Conservation (phyloP, 768 basidiomycete species). For the Plicaturopsis crispa region DNA sequence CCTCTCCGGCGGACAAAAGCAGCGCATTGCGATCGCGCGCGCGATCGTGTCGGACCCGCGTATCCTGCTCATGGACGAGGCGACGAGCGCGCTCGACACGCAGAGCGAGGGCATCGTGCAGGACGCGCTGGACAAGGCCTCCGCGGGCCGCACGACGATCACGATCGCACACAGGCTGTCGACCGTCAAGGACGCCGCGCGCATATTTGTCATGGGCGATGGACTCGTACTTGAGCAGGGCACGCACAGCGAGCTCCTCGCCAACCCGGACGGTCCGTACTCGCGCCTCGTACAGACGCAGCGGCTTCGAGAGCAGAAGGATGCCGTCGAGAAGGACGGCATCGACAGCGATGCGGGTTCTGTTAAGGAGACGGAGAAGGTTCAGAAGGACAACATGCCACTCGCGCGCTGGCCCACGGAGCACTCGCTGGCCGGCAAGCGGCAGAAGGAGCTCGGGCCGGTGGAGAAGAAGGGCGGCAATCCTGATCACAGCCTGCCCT, state of each 20-base stretch:
- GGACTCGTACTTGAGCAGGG: slow-evolving; percentile 37
- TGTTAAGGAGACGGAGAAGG: slow-evolving; percentile 11
- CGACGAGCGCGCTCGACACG: slow-evolving; percentile 41
- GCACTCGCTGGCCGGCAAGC: slow-evolving; percentile 23
- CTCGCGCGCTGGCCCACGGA: slow-evolving; percentile 20
- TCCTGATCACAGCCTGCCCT: slow-evolving; percentile 22
- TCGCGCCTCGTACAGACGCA: slow-evolving; percentile 34
- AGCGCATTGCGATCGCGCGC: slow-evolving; percentile 47
- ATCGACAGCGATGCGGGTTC: slow-evolving; percentile 3
- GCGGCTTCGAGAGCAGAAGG: slow-evolving; percentile 25
- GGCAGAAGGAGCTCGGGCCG: slow-evolving; percentile 16
- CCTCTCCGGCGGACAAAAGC: slow-evolving; percentile 43
- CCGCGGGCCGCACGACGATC: slow-evolving; percentile 40
- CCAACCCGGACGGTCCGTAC: slow-evolving; percentile 30
- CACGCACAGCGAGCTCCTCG: slow-evolving; percentile 30
- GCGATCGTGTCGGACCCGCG: slow-evolving; percentile 41
- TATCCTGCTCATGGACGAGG: slow-evolving; percentile 43
- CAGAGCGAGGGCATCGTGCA: slow-evolving; percentile 45
- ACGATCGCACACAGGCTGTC: slow-evolving; percentile 32
- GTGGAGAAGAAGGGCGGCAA: slow-evolving; percentile 10
- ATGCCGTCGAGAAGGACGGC: slow-evolving; percentile 12
- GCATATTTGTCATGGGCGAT: slow-evolving; percentile 35
- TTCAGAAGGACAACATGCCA: slow-evolving; percentile 23
- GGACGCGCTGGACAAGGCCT: slow-evolving; percentile 43
- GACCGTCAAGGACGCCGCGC: slow-evolving; percentile 32